Evolutionary conservation across 192 early-diverging fungal species (phyloP), one percentile per base, ranked within the genome.

Genomic region (Gryganskiella cystojenkinii): DNA sequence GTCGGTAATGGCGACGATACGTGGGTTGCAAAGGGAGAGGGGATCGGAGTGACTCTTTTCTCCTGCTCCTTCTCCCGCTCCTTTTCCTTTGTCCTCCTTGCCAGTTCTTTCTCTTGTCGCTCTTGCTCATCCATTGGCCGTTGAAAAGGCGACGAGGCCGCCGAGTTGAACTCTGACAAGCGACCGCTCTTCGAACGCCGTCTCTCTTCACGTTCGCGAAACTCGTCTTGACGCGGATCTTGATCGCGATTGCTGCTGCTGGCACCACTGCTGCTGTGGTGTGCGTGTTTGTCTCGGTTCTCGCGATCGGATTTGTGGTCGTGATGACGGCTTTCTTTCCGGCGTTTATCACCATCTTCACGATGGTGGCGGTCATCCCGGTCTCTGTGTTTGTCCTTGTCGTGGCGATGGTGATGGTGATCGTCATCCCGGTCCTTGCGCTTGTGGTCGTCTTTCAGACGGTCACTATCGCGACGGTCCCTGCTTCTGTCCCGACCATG

Each of bases 141-240:
- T 50, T 69, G 74, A 33, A 78, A 78, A n/a, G 74, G 74, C 4
- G 74, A 78, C 14, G 74, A 78, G 0, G 74, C 74, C 11, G 74
- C 74, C 0, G 74, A 78, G 33, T 66, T 78, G 33, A 78, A 69
- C 47, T 51, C 61, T 51, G 74, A 78, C 24, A 69, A 60, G 14
- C 67, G 45, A 43, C 74, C 74, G 37, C 59, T 57, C 40, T 35
- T 76, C n/a, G 65, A 46, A 50, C 1, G 64, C 9, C 13, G 17
- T 56, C 6, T 50, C 6, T 50, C 47, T 6, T 22, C 22, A 19
- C 47, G 14, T 20, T 22, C 22, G 19, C 47, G 14, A 5, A 13
- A 24, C 47, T 54, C 22, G 13, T 30, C 28, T 3, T 54, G 6
- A 7, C 31, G 33, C 33, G 25, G 22, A 37, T 56, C 55, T 19